Conservation (phyloP, 1,284 basidiomycete genomes). For the Ganoderma meredithae region DNA sequence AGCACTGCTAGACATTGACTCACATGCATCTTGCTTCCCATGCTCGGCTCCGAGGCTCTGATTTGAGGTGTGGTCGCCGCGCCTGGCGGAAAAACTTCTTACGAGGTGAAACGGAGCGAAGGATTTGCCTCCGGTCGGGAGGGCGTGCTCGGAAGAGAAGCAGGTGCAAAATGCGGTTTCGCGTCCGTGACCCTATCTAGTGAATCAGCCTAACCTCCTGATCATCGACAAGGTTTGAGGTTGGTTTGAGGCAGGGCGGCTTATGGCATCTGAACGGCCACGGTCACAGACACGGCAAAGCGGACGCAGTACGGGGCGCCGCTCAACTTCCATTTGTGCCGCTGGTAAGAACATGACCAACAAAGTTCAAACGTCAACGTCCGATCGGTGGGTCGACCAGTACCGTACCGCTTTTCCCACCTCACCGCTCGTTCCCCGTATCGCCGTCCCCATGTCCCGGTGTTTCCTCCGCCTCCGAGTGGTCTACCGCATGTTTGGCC, state of each 20-base stretch:
- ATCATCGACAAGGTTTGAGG: neutral
- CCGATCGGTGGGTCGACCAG: neutral
- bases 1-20: neutral
- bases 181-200: neutral
- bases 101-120: neutral
- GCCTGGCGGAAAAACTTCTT: neutral
- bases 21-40: neutral
- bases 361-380: neutral
- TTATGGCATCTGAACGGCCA: neutral
- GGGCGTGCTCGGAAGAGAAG: neutral
- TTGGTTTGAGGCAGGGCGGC: neutral
- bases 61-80: neutral
- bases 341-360: neutral
- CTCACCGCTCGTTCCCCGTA: neutral
- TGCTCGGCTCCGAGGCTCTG: neutral
- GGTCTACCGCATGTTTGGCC: neutral
- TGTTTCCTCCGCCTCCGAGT: neutral
- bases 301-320: neutral
- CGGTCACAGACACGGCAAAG: neutral
- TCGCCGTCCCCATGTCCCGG: neutral
- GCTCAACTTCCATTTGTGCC: neutral
- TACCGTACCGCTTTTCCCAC: neutral
- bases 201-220: neutral
- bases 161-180: neutral
- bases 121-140: conserved; percentile 1